Evolutionary conservation across 768 basidiomycete species (phyloP).

Genomic region (Mycena rosella): DNA sequence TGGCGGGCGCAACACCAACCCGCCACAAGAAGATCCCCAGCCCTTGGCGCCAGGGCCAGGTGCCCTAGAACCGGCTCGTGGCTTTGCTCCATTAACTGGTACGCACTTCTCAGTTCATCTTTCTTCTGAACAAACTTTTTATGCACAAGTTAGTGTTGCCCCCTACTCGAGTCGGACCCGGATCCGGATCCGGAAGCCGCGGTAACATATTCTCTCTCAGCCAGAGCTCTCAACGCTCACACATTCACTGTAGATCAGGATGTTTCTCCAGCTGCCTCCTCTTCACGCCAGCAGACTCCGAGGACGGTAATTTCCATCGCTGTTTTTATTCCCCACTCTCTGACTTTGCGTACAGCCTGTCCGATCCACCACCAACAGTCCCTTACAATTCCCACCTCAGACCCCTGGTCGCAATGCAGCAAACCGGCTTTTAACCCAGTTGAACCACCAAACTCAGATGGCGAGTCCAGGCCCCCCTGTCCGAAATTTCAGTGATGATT

Average conservation of each 20-base stretch:
- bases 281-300: constrained; percentile 16
- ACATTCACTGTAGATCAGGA: constrained; percentile 18
- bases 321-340: constrained; percentile 4
- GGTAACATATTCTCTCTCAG: constrained; percentile 22
- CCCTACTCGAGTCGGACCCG: constrained; percentile 20
- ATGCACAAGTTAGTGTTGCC: constrained; percentile 24
- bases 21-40: constrained; percentile 19
- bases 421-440: constrained; percentile 20
- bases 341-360: constrained; percentile 14
- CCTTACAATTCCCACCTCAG: constrained; percentile 22
- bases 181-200: constrained; percentile 20
- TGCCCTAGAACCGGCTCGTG: constrained; percentile 22
- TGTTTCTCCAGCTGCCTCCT: constrained; percentile 22
- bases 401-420: constrained; percentile 21
- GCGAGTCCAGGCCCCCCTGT: constrained; percentile 21
- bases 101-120: constrained; percentile 24
- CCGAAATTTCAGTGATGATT: constrained; percentile 14
- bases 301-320: constrained; percentile 17
- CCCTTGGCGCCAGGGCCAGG: constrained; percentile 21
- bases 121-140: constrained; percentile 24
- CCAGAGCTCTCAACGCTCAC: constrained; percentile 20
- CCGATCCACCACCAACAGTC: constrained; percentile 20
- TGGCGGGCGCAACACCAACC: constrained; percentile 9
- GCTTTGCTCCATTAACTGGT: constrained; percentile 24
- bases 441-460: constrained; percentile 20